phyloP scores from a whole-genome alignment of 2,329 filamentous ascomycete species.

The Paecilomyces niveus region DNA sequence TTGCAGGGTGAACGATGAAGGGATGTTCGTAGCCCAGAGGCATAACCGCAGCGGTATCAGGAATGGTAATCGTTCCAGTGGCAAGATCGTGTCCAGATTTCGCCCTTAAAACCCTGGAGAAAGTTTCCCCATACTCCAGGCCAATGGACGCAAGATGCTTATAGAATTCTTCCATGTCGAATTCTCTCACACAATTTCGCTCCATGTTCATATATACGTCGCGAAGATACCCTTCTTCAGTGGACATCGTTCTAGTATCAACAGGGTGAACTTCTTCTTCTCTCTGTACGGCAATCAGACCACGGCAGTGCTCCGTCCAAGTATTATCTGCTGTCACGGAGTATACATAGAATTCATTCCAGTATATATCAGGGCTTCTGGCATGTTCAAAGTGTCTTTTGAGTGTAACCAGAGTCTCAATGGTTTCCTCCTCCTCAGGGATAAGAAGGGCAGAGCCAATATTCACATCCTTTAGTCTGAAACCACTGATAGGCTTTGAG shows the following conservation, averaged over 20 bases:
- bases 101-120: conserved; percentile 21
- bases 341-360: conserved; percentile 9
- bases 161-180: conserved; percentile 1
- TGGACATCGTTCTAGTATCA: not conserved
- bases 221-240: not conserved
- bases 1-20: conserved; percentile 12
- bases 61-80: conserved; percentile 5
- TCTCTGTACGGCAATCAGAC: conserved; percentile 9
- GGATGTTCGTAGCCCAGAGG: conserved; percentile 9
- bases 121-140: conserved; percentile 6
- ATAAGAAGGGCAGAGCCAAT: conserved; percentile 18
- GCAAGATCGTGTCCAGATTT: conserved; percentile 13
- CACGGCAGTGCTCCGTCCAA: conserved; percentile 13
- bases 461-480: conserved; percentile 12
- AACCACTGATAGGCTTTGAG: conserved; percentile 4
- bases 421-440: conserved; percentile 5
- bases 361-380: not conserved
- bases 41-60: conserved; percentile 9
- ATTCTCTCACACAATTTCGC: not conserved
- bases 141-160: conserved; percentile 5
- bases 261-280: not conserved
- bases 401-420: conserved; percentile 6
- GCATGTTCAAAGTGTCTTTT: not conserved
- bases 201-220: not conserved
- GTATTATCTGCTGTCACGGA: conserved; percentile 5